Conservation (phyloP, 345 rosid species). For the Euphorbia tirucalli region DNA sequence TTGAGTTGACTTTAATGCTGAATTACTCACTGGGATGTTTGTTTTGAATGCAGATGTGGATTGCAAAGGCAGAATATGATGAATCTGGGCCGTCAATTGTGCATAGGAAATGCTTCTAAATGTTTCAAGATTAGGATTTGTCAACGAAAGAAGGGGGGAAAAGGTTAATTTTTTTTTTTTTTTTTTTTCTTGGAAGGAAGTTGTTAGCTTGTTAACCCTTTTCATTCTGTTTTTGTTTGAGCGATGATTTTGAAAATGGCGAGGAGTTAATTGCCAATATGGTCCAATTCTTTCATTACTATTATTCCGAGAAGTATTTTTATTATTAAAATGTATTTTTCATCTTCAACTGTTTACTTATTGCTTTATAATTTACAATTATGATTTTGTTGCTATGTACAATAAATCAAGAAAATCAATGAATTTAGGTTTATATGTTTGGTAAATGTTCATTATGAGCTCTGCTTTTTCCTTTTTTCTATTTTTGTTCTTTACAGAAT, state of each 20-base stretch:
- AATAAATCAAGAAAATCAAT: no score
- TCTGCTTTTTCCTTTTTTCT: no score
- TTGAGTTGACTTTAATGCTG: not conserved
- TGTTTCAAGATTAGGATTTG: conserved; percentile 18
- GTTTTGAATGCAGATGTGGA: conserved; percentile 72
- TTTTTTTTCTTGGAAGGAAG: conserved; percentile 18
- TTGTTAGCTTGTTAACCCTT: conserved; percentile 30
- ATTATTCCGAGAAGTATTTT: conserved; percentile 10
- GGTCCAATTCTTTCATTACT: conserved; percentile 40
- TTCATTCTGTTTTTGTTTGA: conserved; percentile 32
- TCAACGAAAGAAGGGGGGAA: conserved; percentile 10
- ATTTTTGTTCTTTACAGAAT: no score
- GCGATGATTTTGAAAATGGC: conserved; percentile 38
- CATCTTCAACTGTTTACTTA: not conserved
- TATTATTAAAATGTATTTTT: not conserved
- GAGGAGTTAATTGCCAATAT: conserved; percentile 31
- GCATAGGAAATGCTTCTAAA: conserved; percentile 91
- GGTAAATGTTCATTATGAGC: no score
- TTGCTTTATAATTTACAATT: not conserved
- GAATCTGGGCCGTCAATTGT: conserved; percentile 94
- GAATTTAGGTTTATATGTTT: no score
- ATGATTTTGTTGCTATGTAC: not conserved
- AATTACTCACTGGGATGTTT: conserved; percentile 4
- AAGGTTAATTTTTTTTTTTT: not conserved
- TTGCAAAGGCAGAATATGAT: conserved; percentile 87